Conservation (phyloP, 805 yeast species). For the Debaryomyces prosopidis region DNA sequence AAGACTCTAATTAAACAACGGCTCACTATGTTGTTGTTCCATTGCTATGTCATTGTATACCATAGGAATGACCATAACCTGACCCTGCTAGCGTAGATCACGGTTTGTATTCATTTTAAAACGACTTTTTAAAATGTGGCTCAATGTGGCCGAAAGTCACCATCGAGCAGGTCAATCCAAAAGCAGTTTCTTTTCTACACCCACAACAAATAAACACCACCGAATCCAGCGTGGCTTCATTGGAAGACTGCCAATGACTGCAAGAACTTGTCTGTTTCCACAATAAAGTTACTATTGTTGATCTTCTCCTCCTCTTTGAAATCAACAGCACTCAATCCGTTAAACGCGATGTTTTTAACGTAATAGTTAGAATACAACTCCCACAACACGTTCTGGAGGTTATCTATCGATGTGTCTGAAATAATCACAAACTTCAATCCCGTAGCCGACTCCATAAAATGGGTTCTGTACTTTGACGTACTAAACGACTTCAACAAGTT, state of each 20-base stretch:
- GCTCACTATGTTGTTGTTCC: too few relatives aligned
- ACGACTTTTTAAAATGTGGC: too few relatives aligned
- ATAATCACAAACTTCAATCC: constrained; percentile 75
- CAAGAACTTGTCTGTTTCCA: constrained; percentile 50
- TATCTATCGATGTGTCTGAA: constrained; percentile 62
- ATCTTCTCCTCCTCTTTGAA: constrained; percentile 53
- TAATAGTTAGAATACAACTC: constrained; percentile 62
- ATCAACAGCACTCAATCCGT: constrained; percentile 55
- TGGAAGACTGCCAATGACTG: constrained; percentile 28
- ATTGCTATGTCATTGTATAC: too few relatives aligned
- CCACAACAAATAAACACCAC: too few relatives aligned
- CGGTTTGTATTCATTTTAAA: too few relatives aligned
- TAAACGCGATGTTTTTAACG: constrained; percentile 60
- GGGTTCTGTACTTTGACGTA: constrained; percentile 79
- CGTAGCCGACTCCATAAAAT: constrained; percentile 75
- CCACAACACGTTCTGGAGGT: constrained; percentile 54
- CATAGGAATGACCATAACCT: too few relatives aligned
- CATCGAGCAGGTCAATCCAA: too few relatives aligned
- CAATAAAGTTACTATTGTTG: constrained; percentile 54
- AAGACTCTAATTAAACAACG: too few relatives aligned
- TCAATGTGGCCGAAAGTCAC: too few relatives aligned
- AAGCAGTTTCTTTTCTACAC: too few relatives aligned
- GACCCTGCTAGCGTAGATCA: too few relatives aligned
- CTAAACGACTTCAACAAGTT: constrained; percentile 53
- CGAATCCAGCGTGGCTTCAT: neutral